These are phyloP conservation scores for Pythium rishiriense DNA, from an alignment of 352 stramenopile species.

Conservation along the genomic window DNA sequence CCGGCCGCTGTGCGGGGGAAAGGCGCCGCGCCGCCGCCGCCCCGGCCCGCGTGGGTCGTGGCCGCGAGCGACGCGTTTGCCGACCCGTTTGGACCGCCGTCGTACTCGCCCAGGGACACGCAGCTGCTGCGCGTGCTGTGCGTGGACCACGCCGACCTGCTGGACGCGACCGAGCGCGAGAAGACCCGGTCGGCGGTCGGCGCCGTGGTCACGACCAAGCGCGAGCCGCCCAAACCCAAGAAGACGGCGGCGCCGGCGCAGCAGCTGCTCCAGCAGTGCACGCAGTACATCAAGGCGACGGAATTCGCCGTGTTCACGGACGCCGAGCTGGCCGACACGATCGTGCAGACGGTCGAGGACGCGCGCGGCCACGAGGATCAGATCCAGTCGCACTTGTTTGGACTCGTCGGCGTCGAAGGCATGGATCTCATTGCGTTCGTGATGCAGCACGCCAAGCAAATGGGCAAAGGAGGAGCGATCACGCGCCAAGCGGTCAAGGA, in stretches of 20 bases:
- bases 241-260: conserved; percentile 24
- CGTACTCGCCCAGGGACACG: conserved; percentile 19
- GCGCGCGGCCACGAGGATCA: conserved; percentile 51
- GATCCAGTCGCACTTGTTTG: conserved; percentile 76
- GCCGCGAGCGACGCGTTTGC: conserved; percentile 10
- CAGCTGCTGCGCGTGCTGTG: conserved; percentile 46
- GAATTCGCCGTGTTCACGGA: conserved; percentile 57
- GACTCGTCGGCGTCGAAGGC: conserved; percentile 81
- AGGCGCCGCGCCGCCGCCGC: conserved; percentile 3
- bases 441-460: conserved; percentile 45
- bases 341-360: conserved; percentile 65
- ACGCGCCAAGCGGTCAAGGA: conserved; percentile 48
- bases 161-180: conserved; percentile 53
- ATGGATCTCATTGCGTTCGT: conserved; percentile 85
- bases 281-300: conserved; percentile 34
- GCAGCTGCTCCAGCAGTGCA: conserved; percentile 47
- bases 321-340: conserved; percentile 64
- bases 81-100: conserved; percentile 13
- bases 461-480: conserved; percentile 27
- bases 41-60: conserved; percentile 17
- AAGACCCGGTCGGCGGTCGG: conserved; percentile 41
- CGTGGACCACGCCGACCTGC: conserved; percentile 57
- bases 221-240: conserved; percentile 20
- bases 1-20: conserved; percentile 5
- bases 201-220: conserved; percentile 49